Base-by-base conservation (phyloP, 495 filamentous ascomycete genomes). In the Pyrenula aspistea region DNA sequence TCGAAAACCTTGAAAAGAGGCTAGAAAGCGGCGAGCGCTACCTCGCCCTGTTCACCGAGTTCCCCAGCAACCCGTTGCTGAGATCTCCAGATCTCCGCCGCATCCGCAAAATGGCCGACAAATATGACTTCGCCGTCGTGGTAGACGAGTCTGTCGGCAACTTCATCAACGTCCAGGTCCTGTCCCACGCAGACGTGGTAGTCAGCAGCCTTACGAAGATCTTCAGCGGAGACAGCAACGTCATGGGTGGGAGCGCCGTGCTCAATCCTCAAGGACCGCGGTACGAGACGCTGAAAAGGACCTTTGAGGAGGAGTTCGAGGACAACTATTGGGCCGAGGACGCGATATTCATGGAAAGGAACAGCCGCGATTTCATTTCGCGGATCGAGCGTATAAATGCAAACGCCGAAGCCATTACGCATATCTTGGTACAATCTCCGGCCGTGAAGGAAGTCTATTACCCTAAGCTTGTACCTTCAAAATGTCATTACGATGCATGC, bases 131-230 rank as follows among this genome's bases (percentile, higher is more conserved):
- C 69, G 87, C 81, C 8, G 84, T 97, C 10, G 87, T 97, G 25
- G 81, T 96, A 21, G 93, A 98, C 70, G 93, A 98, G 67, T 97
- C 93, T 2, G 86, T 98, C 53, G 91, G 93, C 61, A 98, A 92
- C 55, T 95, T 96, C 61, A 79, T 95, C 56, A 98, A 98, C 62
- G 85, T 98, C 57, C 86, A 96, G 65, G 88, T 97, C 1, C 79
- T 98, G 1, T 88, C 83, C 1, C 85, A 85, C 65, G 88, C 89
- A 52, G 93, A 98, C 69, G 78, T 96, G 12, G 89, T 95, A 19
- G 92, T 92, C 53, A 93, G 86, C 74, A 95, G 89, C 62, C 76
- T 98, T 55, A 96, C 93, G 2, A 98, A 98, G 69, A 85, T 96
- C 53, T 98, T 98, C 70, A 94, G 89, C 56, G 93, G 93, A 24